phyloP scores from a whole-genome alignment of 1,284 basidiomycete species.

The Malassezia furfur region DNA sequence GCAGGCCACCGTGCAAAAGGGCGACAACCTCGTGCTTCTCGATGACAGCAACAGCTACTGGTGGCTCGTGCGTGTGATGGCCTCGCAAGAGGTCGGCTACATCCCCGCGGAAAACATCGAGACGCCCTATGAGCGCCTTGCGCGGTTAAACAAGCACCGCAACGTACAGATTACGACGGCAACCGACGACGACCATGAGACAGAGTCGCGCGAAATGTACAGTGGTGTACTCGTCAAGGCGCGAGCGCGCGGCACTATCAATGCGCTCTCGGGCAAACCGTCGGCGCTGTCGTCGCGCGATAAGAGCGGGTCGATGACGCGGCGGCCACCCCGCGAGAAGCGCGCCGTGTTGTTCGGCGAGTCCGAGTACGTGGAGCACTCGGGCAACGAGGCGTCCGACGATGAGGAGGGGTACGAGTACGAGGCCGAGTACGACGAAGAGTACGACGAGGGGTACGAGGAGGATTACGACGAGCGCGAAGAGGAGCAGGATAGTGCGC shows the following conservation, averaged over 20 bases:
- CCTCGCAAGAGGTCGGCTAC: constrained; percentile 85
- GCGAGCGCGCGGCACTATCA: constrained; percentile 15
- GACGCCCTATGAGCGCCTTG: constrained; percentile 90
- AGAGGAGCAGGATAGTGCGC: background rate
- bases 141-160: constrained; percentile 88
- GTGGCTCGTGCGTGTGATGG: constrained; percentile 47
- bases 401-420: constrained; percentile 35
- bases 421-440: constrained; percentile 20
- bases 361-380: constrained; percentile 43
- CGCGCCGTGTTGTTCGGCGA: constrained; percentile 41
- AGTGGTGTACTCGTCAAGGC: constrained; percentile 39
- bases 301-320: constrained; percentile 24
- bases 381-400: constrained; percentile 37
- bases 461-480: constrained; percentile 27
- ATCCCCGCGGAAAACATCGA: constrained; percentile 99
- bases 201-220: constrained; percentile 30
- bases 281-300: constrained; percentile 42
- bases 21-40: constrained; percentile 45
- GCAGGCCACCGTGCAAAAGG: constrained; percentile 48
- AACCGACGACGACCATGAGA: constrained; percentile 45
- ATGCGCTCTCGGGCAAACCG: constrained; percentile 42
- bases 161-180: constrained; percentile 65
- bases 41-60: constrained; percentile 48
- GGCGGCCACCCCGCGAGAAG: constrained; percentile 27
- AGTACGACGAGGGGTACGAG: constrained; percentile 23